Evolutionary conservation across 2,329 filamentous ascomycete genomes (phyloP).

Genomic region (Cryphonectria parasitica): DNA sequence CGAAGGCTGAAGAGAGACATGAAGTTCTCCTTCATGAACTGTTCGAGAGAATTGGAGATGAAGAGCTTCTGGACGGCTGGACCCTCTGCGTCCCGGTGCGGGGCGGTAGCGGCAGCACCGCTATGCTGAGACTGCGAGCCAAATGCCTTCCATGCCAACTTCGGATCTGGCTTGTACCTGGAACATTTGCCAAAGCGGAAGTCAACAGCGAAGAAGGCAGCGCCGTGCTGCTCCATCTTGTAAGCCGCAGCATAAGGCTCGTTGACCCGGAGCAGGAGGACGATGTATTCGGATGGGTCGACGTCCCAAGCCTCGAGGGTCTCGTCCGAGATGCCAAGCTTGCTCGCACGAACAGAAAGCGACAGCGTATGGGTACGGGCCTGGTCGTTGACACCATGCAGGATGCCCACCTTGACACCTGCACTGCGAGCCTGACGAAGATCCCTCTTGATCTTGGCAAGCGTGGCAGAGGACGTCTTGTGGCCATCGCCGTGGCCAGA

Average conservation of each 20-base stretch:
- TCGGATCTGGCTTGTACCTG: constrained; percentile 70
- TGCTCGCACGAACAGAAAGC: constrained; percentile 70
- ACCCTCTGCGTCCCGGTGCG: neutral
- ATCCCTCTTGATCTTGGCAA: constrained; percentile 58
- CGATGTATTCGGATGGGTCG: constrained; percentile 67
- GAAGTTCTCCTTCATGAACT: constrained; percentile 69
- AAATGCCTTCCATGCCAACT: constrained; percentile 44
- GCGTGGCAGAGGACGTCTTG: constrained; percentile 14
- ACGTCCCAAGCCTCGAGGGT: constrained; percentile 79
- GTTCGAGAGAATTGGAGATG: constrained; percentile 72
- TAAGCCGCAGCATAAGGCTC: constrained; percentile 65
- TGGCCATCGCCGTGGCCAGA: constrained; percentile 20
- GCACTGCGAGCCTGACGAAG: constrained; percentile 62
- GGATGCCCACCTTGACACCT: constrained; percentile 71
- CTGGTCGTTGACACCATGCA: constrained; percentile 50
- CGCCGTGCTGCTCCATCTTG: constrained; percentile 49
- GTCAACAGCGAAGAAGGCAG: constrained; percentile 44
- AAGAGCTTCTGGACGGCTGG: constrained; percentile 59
- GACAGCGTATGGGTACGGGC: constrained; percentile 57
- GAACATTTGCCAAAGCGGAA: constrained; percentile 73
- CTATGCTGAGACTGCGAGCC: neutral
- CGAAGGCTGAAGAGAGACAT: constrained; percentile 65
- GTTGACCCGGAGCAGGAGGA: constrained; percentile 70
- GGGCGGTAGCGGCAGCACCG: neutral
- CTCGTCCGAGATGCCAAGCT: constrained; percentile 74